Percentiles rank a stretch among this genome's conserved stretches.
Conservation (phyloP, 164 flowering plant species). For the Macadamia tetraphylla region DNA sequence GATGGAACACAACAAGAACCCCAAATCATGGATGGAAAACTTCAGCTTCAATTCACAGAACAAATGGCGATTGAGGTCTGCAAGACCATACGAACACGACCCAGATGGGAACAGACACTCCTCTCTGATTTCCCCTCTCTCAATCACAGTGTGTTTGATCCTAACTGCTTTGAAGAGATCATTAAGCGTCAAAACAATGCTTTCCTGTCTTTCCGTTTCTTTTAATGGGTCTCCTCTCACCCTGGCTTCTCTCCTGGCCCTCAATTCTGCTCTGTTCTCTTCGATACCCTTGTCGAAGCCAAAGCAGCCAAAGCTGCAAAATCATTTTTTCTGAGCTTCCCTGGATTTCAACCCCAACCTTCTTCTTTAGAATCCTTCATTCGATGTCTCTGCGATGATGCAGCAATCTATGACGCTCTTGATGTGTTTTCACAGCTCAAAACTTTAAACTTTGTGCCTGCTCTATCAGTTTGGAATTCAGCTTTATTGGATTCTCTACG, state of each 20-base stretch:
- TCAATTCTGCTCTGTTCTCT: conserved; percentile 24
- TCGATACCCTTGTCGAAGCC: conserved; percentile 42
- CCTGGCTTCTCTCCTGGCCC: conserved; percentile 21
- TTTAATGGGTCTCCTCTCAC: conserved; percentile 39
- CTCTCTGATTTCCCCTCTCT: conserved; percentile 37
- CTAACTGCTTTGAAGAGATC: conserved; percentile 28
- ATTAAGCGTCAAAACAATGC: conserved; percentile 34
- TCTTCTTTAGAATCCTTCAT: conserved; percentile 33
- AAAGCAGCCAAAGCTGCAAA: conserved; percentile 40
- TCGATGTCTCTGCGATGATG: conserved; percentile 40
- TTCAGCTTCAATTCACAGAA: not conserved
- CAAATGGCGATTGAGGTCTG: conserved; percentile 40
- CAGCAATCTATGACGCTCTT: conserved; percentile 40
- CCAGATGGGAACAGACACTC: conserved; percentile 53
- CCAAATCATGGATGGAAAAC: not conserved
- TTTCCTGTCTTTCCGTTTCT: conserved; percentile 39
- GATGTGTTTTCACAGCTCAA: conserved; percentile 24
- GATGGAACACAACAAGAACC: not conserved
- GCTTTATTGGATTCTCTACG: conserved; percentile 34
- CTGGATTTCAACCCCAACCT: conserved; percentile 32
- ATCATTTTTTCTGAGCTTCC: conserved; percentile 30
- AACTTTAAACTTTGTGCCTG: conserved; percentile 19
- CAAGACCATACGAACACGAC: conserved; percentile 27
- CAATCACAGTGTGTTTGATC: conserved; percentile 30
- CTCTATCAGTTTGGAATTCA: conserved; percentile 42